Evolutionary conservation across 768 basidiomycete genomes (phyloP), one percentile per base, ranked within the genome.

Genomic region (Sporobolomyces phaffii): DNA sequence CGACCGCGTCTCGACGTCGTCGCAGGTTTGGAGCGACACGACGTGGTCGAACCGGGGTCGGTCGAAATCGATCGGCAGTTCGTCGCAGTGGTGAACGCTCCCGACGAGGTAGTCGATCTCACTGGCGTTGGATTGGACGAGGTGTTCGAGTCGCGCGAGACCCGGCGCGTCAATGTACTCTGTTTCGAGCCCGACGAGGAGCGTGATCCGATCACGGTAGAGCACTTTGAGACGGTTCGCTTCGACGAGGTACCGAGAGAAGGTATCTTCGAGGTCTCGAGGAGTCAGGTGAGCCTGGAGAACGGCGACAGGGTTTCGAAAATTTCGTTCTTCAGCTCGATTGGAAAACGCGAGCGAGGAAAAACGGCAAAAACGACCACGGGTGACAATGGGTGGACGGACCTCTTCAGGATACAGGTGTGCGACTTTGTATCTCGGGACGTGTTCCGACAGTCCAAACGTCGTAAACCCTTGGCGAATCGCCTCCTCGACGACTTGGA

Each of bases 391-490:
- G 36, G 45, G 11, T 4, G 18, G 44, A 72, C 80, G 73, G 75
- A 93, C 92, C 85, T 99, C 96, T 80, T 98, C 96, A 24, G 94
- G 93, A 77, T 96, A 98, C 33, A 98, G 80, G 76, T 99, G 92
- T 38, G 82, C 77, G 2, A 73, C 63, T 63, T 90, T 82, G 78
- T 92, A 94, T 31, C 94, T 85, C 31, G 96, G 94, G 57, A 87
- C 87, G 77, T 98, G 96, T 79, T 98, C 96, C 6, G 87, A 89
- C 64, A 98, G 80, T 1, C 93, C 91, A 75, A 86, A 98, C 1
- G 88, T 80, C 64, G 83, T 79, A 76, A 98, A 98, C 0, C 86
- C 84, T 76, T 87, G 84, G 10, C 79, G 76, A 62, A 94, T 87
- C 40, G 94, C 93, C 72, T 87, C 87, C 22, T 81, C 75, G 5